Base-by-base conservation (phyloP, 305 asterid species). In the Stenogyne calaminthoides region DNA sequence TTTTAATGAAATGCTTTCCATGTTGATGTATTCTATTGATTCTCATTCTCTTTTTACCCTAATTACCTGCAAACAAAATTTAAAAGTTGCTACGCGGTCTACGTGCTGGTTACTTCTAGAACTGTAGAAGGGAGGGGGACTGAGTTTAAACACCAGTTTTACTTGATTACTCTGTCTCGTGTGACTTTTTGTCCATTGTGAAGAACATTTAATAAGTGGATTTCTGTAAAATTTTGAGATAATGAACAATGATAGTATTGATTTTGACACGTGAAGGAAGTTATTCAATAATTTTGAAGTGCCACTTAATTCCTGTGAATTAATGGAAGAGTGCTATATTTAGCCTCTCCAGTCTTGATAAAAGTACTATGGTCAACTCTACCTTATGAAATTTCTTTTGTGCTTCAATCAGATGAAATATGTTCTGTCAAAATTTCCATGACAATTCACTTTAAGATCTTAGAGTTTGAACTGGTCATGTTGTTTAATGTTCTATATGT, bases 21-120 rank as follows among this genome's bases (percentile, higher is more conserved):
- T 47, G 25, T 55, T 60, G 76, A 54, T 69, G 64, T 54, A 42
- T 69, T 51, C 52, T 77, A 40, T 72, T 80, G 56, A 5, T 76
- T 79, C 19, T 72, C 58, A 5, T 76, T 79, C 19, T 72, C 58
- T 2, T 76, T 15, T 25, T 54, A 27, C 47, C 58, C 47, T 49
- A 14, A 42, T 71, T 76, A 62, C 72, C 44, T 61, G 46, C 36
- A 56, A 36, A 46, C 27, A 58, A 64, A 72, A 2, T 29, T 34
- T 78, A 32, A 37, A 67, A 62, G 52, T 57, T 64, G 37, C 64
- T 39, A 18, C 27, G 29, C 25, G 36, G 34, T 70, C 51, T 72
- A 42, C 71, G 64, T 57, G 18, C 14, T 58, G 6, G 39, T 29
- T 14, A 29, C 64, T 27, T 58, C 19, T 58, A 57, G 57, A 66